A percentile compares a stretch with the other conserved stretches of the same genome.
These are phyloP conservation scores for Wallacemonas collosoma DNA, from an alignment of 208 protist species.

Conservation along the genomic window DNA sequence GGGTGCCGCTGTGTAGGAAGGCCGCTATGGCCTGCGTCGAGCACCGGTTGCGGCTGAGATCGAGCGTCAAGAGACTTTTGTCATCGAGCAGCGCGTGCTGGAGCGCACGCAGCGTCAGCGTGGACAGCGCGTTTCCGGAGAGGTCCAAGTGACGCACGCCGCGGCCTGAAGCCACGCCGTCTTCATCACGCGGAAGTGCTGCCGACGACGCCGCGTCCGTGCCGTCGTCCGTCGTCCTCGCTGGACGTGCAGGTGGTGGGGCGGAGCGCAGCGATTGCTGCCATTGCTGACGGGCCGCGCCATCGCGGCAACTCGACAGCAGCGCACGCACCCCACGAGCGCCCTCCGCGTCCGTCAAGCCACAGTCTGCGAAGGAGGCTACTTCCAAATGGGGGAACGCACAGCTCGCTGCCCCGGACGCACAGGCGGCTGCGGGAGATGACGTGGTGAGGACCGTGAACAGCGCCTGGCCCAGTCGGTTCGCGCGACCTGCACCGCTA, in stretches of 20 bases:
- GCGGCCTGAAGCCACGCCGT: neutral
- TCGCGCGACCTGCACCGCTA: slow-evolving; percentile 15
- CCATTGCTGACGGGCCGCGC: slow-evolving; percentile 32
- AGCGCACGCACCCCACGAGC: slow-evolving; percentile 43
- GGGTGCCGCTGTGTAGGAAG: slow-evolving; percentile 35
- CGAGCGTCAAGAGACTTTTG: slow-evolving; percentile 47
- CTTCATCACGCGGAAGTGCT: slow-evolving; percentile 1
- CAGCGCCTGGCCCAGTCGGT: slow-evolving; percentile 22
- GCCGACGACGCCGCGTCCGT: neutral
- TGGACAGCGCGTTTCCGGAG: slow-evolving; percentile 59
- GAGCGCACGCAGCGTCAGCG: slow-evolving; percentile 46
- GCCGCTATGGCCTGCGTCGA: slow-evolving; percentile 29
- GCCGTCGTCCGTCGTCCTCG: neutral
- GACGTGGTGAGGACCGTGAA: slow-evolving; percentile 21
- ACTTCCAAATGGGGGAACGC: slow-evolving; percentile 50
- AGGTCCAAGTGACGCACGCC: slow-evolving; percentile 53
- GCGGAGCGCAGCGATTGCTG: slow-evolving; percentile 42
- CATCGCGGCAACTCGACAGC: slow-evolving; percentile 27
- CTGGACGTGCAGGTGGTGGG: neutral
- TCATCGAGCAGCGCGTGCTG: slow-evolving; percentile 40
- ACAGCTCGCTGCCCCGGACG: neutral
- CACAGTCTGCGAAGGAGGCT: slow-evolving; percentile 60
- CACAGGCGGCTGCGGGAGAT: neutral
- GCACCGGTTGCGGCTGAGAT: slow-evolving; percentile 53
- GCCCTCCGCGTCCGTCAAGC: slow-evolving; percentile 48